Evolutionary conservation across 345 rosid species (phyloP).

Genomic region (Gossypium turneri): DNA sequence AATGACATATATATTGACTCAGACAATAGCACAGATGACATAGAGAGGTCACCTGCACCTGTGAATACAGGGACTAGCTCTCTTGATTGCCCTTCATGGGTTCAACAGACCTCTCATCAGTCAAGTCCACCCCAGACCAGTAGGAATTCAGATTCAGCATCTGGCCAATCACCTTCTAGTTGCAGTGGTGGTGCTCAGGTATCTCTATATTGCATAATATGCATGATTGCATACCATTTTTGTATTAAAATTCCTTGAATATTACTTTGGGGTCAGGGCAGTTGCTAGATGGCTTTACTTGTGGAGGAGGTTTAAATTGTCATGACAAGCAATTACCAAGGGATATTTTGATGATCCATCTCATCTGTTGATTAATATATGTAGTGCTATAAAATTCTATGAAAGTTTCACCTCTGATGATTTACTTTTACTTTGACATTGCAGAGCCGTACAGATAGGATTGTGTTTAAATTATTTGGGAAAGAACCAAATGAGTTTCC

Average conservation of each 20-base stretch:
- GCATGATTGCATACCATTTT: neutral
- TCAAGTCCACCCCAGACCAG: conserved; percentile 96
- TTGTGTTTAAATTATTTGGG: conserved; percentile 90
- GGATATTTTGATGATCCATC: conserved; percentile 6
- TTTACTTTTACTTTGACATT: conserved; percentile 11
- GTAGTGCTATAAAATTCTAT: neutral
- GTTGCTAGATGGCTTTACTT: conserved; percentile 10
- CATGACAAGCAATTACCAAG: neutral
- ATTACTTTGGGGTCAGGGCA: neutral
- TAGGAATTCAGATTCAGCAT: conserved; percentile 90
- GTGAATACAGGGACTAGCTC: conserved; percentile 59
- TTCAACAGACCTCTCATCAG: conserved; percentile 74
- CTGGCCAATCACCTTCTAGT: conserved; percentile 94
- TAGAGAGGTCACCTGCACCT: conserved; percentile 67
- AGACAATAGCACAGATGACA: conserved; percentile 72
- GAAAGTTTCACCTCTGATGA: neutral
- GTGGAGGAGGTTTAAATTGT: neutral
- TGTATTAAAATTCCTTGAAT: neutral
- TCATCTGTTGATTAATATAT: neutral
- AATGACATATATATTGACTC: conserved; percentile 82
- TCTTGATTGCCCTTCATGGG: conserved; percentile 83
- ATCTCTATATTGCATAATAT: conserved; percentile 9
- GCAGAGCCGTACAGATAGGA: conserved; percentile 94
- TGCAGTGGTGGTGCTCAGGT: conserved; percentile 93
- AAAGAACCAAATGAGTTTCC: conserved; percentile 96